phyloP scores from a whole-genome alignment of 352 stramenopile species.

The Phytophthora syringae region DNA sequence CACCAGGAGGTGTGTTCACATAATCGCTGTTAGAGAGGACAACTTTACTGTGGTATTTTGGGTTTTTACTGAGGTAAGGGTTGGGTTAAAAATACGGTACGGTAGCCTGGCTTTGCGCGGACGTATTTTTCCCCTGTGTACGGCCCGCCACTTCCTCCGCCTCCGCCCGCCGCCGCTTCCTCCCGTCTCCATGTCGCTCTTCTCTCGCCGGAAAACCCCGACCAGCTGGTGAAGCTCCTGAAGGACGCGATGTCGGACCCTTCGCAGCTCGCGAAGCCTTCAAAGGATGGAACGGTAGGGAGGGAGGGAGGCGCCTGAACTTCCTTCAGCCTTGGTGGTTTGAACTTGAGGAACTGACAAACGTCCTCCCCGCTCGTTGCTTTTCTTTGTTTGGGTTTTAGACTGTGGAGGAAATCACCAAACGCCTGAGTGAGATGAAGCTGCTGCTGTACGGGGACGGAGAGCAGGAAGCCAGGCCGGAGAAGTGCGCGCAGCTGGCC shows the following conservation, averaged over 20 bases:
- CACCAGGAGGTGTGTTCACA: too few relatives aligned
- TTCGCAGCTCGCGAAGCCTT: constrained; percentile 49
- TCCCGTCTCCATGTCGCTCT: constrained; percentile 61
- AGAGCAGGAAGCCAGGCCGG: constrained; percentile 76
- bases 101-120: too few relatives aligned
- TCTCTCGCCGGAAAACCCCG: constrained; percentile 80
- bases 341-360: not conserved
- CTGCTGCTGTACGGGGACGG: constrained; percentile 50
- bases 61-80: too few relatives aligned
- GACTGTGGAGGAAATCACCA: constrained; percentile 73
- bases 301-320: not conserved
- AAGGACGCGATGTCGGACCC: constrained; percentile 74
- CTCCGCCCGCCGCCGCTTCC: constrained; percentile 4
- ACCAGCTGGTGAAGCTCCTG: constrained; percentile 85
- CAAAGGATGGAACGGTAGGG: constrained; percentile 66
- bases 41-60: too few relatives aligned
- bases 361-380: too few relatives aligned
- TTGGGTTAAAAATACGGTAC: too few relatives aligned
- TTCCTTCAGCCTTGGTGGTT: not conserved
- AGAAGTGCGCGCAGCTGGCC: constrained; percentile 84
- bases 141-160: too few relatives aligned
- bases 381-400: constrained; percentile 7
- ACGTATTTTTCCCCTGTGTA: too few relatives aligned
- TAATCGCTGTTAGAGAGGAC: too few relatives aligned
- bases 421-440: constrained; percentile 70